phyloP scores from a whole-genome alignment of 768 basidiomycete species.

The Termitomyces sp. region DNA sequence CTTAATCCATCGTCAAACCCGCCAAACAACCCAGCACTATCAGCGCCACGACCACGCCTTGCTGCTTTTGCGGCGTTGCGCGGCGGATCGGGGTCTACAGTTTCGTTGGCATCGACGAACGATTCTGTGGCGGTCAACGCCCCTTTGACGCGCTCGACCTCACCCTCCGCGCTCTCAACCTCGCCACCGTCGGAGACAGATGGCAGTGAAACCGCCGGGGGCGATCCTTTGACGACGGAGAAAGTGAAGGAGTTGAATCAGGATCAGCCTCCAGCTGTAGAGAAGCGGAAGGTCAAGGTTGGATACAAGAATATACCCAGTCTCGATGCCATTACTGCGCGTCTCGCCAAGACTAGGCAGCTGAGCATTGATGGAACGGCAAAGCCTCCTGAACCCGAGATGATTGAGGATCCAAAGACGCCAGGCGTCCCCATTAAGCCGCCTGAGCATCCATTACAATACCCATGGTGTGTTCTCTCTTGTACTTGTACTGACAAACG shows the following conservation, averaged over 20 bases:
- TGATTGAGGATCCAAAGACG: slow-evolving; percentile 80
- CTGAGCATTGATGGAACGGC: slow-evolving; percentile 60
- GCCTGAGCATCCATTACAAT: slow-evolving; percentile 82
- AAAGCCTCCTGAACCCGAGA: slow-evolving; percentile 70
- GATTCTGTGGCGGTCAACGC: slow-evolving; percentile 68
- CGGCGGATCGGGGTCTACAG: slow-evolving; percentile 50
- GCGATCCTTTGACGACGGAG: slow-evolving; percentile 58
- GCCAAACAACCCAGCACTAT: slow-evolving; percentile 17
- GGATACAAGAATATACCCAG: slow-evolving; percentile 89
- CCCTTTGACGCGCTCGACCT: slow-evolving; percentile 61
- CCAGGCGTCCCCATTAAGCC: slow-evolving; percentile 66
- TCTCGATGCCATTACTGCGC: slow-evolving; percentile 79
- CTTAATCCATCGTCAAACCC: slow-evolving; percentile 28
- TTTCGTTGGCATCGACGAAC: slow-evolving; percentile 44
- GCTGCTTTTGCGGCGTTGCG: slow-evolving; percentile 67
- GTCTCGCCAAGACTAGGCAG: slow-evolving; percentile 64
- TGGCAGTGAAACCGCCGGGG: slow-evolving; percentile 27
- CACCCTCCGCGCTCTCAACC: slow-evolving; percentile 48
- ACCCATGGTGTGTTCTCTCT: slow-evolving; percentile 57
- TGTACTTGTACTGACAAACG: background rate
- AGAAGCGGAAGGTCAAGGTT: slow-evolving; percentile 32
- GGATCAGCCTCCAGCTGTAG: slow-evolving; percentile 39
- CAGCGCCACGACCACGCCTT: slow-evolving; percentile 60
- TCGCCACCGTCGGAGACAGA: slow-evolving; percentile 42
- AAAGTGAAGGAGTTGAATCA: slow-evolving; percentile 59